These are phyloP conservation scores for Cryphonectria naterciae DNA, from an alignment of 2,329 filamentous ascomycete genomes.

Conservation along the genomic window DNA sequence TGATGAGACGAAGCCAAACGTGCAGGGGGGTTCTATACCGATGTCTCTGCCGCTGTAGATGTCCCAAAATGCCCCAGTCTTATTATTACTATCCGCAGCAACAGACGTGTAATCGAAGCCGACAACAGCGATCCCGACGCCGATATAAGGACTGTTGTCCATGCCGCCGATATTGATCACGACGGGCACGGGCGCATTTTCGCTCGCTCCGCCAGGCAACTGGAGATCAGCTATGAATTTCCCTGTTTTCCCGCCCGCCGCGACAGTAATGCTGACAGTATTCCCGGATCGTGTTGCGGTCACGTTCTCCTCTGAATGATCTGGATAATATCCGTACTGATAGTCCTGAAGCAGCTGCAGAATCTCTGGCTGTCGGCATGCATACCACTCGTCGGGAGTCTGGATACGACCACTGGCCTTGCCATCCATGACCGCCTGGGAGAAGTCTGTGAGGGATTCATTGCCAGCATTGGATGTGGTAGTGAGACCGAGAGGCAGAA, in stretches of 20 bases:
- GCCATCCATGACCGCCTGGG: slow-evolving; percentile 42
- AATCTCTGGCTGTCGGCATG: slow-evolving; percentile 54
- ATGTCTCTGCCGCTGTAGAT: slow-evolving; percentile 54
- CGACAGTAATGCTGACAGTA: slow-evolving; percentile 47
- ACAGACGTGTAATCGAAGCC: slow-evolving; percentile 54
- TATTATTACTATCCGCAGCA: slow-evolving; percentile 52
- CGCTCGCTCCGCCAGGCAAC: slow-evolving; percentile 43
- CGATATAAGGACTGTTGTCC: slow-evolving; percentile 50
- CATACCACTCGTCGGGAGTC: slow-evolving; percentile 52
- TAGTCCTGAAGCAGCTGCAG: slow-evolving; percentile 54
- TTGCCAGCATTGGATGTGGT: slow-evolving; percentile 40
- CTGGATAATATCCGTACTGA: slow-evolving; percentile 56
- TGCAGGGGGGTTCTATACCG: slow-evolving; percentile 38
- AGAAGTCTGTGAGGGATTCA: slow-evolving; percentile 35
- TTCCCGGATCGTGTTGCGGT: slow-evolving; percentile 51
- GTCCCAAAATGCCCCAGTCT: slow-evolving; percentile 54
- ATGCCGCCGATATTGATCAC: slow-evolving; percentile 57
- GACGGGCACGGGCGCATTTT: slow-evolving; percentile 45
- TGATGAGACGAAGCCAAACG: neutral
- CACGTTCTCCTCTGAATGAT: slow-evolving; percentile 51
- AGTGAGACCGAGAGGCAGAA: slow-evolving; percentile 46
- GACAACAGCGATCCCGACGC: slow-evolving; percentile 52
- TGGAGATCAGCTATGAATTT: slow-evolving; percentile 48
- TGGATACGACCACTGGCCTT: slow-evolving; percentile 47
- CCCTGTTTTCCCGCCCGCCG: slow-evolving; percentile 48